Evolutionary conservation across 306 rosid species (phyloP).

Genomic region (Castanea mollissima): DNA sequence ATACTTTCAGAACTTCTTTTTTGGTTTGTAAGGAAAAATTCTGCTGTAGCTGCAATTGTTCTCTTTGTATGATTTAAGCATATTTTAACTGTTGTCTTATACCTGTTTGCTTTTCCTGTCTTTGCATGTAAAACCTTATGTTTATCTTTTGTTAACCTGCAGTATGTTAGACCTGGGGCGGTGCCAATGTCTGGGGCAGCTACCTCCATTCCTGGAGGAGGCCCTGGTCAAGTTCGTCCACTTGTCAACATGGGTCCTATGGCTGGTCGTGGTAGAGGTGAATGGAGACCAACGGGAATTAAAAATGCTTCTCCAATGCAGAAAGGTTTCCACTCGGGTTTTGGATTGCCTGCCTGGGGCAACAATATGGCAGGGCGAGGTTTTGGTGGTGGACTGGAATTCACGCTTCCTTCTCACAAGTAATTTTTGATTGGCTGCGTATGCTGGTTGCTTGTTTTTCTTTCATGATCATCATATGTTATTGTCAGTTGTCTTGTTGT

Average conservation of each 20-base stretch:
- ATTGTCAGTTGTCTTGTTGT: constrained; percentile 14
- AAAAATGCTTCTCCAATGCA: constrained; percentile 60
- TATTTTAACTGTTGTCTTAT: neutral
- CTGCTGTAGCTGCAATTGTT: neutral
- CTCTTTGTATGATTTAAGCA: neutral
- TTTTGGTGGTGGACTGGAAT: constrained; percentile 88
- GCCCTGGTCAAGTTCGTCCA: constrained; percentile 88
- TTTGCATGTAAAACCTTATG: constrained; percentile 20
- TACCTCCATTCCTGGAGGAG: constrained; percentile 68
- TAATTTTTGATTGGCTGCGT: constrained; percentile 34
- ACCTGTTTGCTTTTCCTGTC: neutral
- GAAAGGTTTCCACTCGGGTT: constrained; percentile 77
- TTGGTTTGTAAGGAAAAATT: constrained; percentile 1
- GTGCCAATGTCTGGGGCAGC: constrained; percentile 66
- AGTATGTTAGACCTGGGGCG: constrained; percentile 99
- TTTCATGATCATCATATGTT: constrained; percentile 9
- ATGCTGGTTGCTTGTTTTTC: neutral
- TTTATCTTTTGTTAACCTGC: constrained; percentile 23
- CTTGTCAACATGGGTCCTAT: constrained; percentile 52
- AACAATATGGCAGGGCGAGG: constrained; percentile 76
- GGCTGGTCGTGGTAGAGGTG: constrained; percentile 96
- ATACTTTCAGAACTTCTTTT: neutral
- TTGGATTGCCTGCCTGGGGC: constrained; percentile 80
- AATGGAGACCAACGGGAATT: constrained; percentile 88
- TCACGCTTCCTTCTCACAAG: constrained; percentile 99